Conservation (phyloP, 768 basidiomycete genomes). For the Tylopilus plumbeoviolaceoides region DNA sequence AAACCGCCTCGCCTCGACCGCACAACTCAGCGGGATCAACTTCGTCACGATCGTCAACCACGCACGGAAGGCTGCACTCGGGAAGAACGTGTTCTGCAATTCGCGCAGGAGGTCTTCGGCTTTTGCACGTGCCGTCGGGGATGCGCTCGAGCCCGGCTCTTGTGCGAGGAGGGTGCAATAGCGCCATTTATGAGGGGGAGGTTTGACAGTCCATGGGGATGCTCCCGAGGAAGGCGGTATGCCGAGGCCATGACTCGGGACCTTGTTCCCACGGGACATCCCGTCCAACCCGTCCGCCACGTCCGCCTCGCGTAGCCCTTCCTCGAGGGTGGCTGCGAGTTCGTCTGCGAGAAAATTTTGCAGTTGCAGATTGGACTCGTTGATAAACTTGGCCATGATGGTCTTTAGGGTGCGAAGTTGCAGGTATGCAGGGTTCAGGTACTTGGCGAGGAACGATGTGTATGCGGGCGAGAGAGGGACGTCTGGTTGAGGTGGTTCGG, state of each 20-base stretch:
- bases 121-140: constrained; percentile 8
- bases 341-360: constrained; percentile 76
- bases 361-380: constrained; percentile 84
- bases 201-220: constrained; percentile 64
- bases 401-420: constrained; percentile 75
- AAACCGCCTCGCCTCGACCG: constrained; percentile 82
- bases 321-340: constrained; percentile 65
- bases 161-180: constrained; percentile 69
- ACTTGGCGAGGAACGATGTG: constrained; percentile 71
- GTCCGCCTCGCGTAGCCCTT: constrained; percentile 62
- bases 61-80: constrained; percentile 80
- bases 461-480: constrained; percentile 53
- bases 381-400: constrained; percentile 75
- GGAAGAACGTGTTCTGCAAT: constrained; percentile 75
- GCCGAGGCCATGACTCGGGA: constrained; percentile 72
- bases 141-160: background rate
- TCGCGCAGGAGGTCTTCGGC: constrained; percentile 25
- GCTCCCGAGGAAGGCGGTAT: constrained; percentile 38
- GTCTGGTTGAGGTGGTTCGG: constrained; percentile 49
- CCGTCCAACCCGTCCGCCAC: constrained; percentile 56
- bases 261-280: constrained; percentile 41
- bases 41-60: constrained; percentile 77
- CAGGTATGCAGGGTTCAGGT: constrained; percentile 89
- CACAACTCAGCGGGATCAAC: constrained; percentile 66
- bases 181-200: constrained; percentile 94